Percentiles rank a stretch among this genome's conserved stretches.
Conservation (phyloP, 208 protist genomes). For the Leishmania amazonensis region DNA sequence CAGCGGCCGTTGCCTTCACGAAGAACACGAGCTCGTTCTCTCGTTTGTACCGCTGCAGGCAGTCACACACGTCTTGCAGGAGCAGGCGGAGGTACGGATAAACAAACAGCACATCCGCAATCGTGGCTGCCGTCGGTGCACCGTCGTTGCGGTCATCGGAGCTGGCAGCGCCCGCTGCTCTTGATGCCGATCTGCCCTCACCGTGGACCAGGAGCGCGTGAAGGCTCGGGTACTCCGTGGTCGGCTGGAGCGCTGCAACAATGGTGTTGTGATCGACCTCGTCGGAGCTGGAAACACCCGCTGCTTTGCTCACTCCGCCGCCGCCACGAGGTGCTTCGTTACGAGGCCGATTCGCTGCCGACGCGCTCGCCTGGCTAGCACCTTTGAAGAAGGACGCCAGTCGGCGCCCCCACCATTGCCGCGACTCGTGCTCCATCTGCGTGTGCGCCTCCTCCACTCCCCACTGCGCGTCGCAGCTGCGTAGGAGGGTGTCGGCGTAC, state of each 20-base stretch:
- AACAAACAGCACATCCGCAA: conserved; percentile 50
- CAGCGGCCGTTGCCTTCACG: conserved; percentile 26
- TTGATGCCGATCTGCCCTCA: background rate
- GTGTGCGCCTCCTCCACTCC: conserved; percentile 22
- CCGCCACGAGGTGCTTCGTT: no score
- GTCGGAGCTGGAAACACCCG: background rate
- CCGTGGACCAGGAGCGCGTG: conserved; percentile 14
- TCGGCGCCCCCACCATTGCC: conserved; percentile 28
- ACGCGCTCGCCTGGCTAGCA: background rate
- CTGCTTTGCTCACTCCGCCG: background rate
- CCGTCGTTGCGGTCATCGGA: background rate
- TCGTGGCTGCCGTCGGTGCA: background rate
- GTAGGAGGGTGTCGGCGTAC: conserved; percentile 55
- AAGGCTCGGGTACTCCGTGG: conserved; percentile 25
- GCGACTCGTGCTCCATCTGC: conserved; percentile 18
- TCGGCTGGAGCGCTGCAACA: background rate
- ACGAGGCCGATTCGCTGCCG: background rate
- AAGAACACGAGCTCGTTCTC: conserved; percentile 76
- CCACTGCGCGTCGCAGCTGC: conserved; percentile 32
- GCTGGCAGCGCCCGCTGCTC: background rate
- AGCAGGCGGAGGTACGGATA: conserved; percentile 48
- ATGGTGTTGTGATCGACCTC: background rate
- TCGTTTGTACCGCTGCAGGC: conserved; percentile 47
- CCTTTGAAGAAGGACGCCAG: conserved; percentile 12
- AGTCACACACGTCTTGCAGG: conserved; percentile 33